Conservation (phyloP, 2,329 filamentous ascomycete genomes). For the Talaromyces sp. region DNA sequence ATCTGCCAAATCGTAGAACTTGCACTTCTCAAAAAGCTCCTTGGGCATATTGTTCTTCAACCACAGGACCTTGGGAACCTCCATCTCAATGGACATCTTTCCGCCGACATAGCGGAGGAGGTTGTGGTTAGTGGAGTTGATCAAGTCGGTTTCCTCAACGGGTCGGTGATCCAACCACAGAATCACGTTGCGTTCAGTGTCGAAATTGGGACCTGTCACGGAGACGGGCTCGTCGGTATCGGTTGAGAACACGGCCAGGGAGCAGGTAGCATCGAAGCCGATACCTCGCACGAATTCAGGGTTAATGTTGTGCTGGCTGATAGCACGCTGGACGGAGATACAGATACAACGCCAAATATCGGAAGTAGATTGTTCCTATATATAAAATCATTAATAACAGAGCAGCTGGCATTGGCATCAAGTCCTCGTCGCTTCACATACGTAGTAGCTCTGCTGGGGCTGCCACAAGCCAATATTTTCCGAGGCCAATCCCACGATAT, state of each 20-base stretch:
- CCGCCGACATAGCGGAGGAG: constrained; percentile 93
- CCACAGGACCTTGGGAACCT: constrained; percentile 97
- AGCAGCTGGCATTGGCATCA: neutral
- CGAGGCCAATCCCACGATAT: constrained; percentile 71
- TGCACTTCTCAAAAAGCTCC: constrained; percentile 85
- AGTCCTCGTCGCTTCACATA: constrained; percentile 37
- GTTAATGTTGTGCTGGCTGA: constrained; percentile 77
- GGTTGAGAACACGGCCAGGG: constrained; percentile 80
- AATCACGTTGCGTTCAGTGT: constrained; percentile 89
- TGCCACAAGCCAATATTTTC: constrained; percentile 79
- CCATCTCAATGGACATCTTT: constrained; percentile 99
- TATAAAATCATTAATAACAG: neutral
- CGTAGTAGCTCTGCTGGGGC: constrained; percentile 70
- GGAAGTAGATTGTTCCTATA: constrained; percentile 89
- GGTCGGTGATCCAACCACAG: constrained; percentile 96
- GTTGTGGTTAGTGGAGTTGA: constrained; percentile 90
- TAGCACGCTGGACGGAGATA: constrained; percentile 75
- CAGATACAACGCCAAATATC: constrained; percentile 98
- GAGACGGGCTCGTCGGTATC: constrained; percentile 86
- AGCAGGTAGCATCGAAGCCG: constrained; percentile 98
- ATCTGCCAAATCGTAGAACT: constrained; percentile 93
- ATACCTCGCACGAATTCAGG: constrained; percentile 76
- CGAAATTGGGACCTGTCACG: constrained; percentile 85
- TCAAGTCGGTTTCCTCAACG: constrained; percentile 82
- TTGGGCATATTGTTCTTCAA: constrained; percentile 97